Base-by-base conservation (phyloP, 306 rosid species). In the Ziziphus jujuba region DNA sequence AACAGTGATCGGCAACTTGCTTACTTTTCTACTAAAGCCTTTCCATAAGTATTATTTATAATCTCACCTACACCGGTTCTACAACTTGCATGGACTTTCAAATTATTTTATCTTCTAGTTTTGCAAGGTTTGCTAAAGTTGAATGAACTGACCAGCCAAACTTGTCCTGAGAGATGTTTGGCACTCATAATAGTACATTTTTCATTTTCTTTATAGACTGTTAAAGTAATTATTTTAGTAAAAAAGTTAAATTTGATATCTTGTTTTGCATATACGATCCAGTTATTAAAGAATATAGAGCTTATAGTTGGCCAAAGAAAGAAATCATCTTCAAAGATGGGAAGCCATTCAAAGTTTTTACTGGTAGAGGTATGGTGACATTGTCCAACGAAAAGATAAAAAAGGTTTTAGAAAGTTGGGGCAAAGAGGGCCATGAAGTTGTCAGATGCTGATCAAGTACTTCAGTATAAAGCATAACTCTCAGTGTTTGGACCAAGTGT, bases 261-360 rank as follows among this genome's bases (percentile, higher is more conserved):
- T 88, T 95, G 87, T 88, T 90, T 90, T 90, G 91, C 97, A 71
- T 92, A 88, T 86, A 95, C 95, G 72, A 83, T 95, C 91, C 97
- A 90, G 99, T 95, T 90, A 82, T 84, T 82, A 93, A 87, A 88
- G 96, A 95, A 87, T 78, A 81, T 87, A 93, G 80, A 90, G 97
- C 99, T 80, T 90, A 87, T 93, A 93, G 84, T 93, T 90, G 99
- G 95, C 87, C 96, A 93, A 93, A 90, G 97, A 88, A 84, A 80
- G 88, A 84, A 90, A 86, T 84, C 92, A 88, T 80, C 92, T 88
- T 75, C 96, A 87, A 93, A 86, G 96, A 87, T 81, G 79, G 78
- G 92, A 86, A 80, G 96, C 86, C 66, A 72, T 76, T 63, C 81
- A 89, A 90, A 90, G 96, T 85, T 84, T 84, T 74, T 88, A 79